Evolutionary conservation across 1,139 yeast species (phyloP), one percentile per base, ranked within the genome.

Genomic region (Kodamaea sp.): DNA sequence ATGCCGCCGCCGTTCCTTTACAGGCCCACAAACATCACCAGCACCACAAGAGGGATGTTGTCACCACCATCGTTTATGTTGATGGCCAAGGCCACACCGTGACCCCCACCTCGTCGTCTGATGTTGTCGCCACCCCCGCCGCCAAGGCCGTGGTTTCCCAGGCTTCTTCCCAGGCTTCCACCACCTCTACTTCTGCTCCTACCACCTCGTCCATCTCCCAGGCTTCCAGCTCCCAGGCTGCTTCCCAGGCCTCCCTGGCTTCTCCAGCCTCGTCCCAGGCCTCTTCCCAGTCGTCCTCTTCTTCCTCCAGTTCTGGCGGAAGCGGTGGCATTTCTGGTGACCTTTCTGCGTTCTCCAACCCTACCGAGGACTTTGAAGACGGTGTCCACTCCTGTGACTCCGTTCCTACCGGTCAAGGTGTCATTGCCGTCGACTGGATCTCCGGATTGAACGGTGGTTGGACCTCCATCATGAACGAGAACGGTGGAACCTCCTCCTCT

Each of bases 351-450:
- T 82, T 63, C 57, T 52, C 66, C 14, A 66, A 64, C 52, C 88
- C 89, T 44, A 50, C 70, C 34, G 66, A 58, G 39, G 65, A 63
- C 31, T 83, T 83, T 58, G 59, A 71, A 55, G 89, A 83, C 53
- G 89, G 88, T 61, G 74, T 68, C 36, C 59, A 77, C 51, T 63
- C 71, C 42, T 83, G 90, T 71, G 60, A 63, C 46, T 63, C 72
- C 28, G 78, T 83, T 65, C 86, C 83, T 45, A 63, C 78, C 29
- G 89, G 89, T 34, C 82, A 82, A 57, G 89, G 89, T 73, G 89
- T 81, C 38, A 67, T 83, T 55, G 61, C 83, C 32, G 66, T 83
- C 35, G 71, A 73, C 58, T 81, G 63, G 69, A 53, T 58, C 52
- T 66, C 55, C 55, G 82, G 72, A 44, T 73, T 71, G 38, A 48